Base-by-base conservation (phyloP, 1,139 yeast genomes). In the Protomyces macrosporus region DNA sequence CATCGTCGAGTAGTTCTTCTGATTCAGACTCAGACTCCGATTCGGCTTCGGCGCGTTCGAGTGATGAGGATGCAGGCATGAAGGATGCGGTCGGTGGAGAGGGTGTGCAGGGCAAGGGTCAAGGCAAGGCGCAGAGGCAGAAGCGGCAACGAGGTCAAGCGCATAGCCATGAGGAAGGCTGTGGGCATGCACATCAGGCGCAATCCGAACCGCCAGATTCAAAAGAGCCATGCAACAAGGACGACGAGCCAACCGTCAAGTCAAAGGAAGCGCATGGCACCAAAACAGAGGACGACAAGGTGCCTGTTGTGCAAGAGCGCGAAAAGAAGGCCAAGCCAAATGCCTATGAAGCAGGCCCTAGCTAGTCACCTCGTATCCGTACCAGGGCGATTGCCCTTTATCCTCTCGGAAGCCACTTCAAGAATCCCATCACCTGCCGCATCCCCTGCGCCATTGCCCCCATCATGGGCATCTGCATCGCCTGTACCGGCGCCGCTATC, bases 21-120 rank as follows among this genome's bases (percentile, higher is more conserved):
- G 63, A 59, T 16, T 54, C 64, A 35, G 60, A 53, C 23, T 45
- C 60, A 10, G 48, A 56, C 14, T 63, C 66, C n/a, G 65, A 48
- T 14, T 36, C 39, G 1, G n/a, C 48, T 6, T 42, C 48, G 7
- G 23, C 30, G 30, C 9, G 32, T 14, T 42, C 48, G 23, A n/a
- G 30, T 16, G 32, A 16, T 42, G 32, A 2, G 23, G 48, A 42
- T n/a, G 45, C 7, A 6, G 48, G 10, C 30, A 30, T 23, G 30
- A 30, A 42, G 12, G 48, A 42, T 14, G 48, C 10, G 7, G 30
- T 42, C 9, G 48, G 48, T 16, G 48, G 16, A 7, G 48, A 42
- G 48, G 48, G 30, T n/a, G 30, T 2, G 48, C 48, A 30, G 10
- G 48, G 48, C 16, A 42, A 10, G 48, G 12, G 10, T n/a, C 10